Percentiles rank a stretch among this genome's conserved stretches.
These are phyloP conservation scores for Cornus suecica DNA, from an alignment of 148 eudicot genomes.

Conservation along the genomic window DNA sequence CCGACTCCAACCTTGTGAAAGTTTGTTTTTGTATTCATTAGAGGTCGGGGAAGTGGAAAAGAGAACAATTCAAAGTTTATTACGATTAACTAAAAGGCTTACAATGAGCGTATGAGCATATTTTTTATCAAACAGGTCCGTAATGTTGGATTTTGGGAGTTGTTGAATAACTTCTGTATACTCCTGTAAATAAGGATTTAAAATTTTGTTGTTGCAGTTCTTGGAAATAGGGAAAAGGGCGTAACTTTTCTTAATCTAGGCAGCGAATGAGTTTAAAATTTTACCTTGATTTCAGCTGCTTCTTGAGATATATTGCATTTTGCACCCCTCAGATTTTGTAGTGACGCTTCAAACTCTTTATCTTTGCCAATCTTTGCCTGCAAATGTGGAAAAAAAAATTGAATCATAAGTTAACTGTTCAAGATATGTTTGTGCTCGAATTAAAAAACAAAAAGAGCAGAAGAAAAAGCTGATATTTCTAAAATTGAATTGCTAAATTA, in stretches of 20 bases:
- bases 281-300: conserved; percentile 68
- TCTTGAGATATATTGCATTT: conserved; percentile 22
- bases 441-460: neutral
- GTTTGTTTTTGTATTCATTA: neutral
- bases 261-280: neutral
- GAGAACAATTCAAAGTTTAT: neutral
- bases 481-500: neutral
- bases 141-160: conserved; percentile 28
- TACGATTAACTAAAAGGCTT: conserved; percentile 5
- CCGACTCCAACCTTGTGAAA: conserved; percentile 55
- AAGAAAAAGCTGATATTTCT: too few relatives aligned
- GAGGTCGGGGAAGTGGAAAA: neutral
- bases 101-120: conserved; percentile 57
- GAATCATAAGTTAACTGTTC: neutral
- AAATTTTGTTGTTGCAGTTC: neutral
- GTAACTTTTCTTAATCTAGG: neutral
- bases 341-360: conserved; percentile 26
- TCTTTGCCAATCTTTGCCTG: conserved; percentile 30
- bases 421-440: neutral
- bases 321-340: conserved; percentile 33
- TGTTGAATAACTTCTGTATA: conserved; percentile 27
- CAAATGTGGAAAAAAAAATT: conserved; percentile 3
- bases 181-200: conserved; percentile 33
- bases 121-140: conserved; percentile 43
- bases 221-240: neutral